These are phyloP conservation scores for Fraxinus sp. DNA, from an alignment of 305 asterid species.

Conservation along the genomic window DNA sequence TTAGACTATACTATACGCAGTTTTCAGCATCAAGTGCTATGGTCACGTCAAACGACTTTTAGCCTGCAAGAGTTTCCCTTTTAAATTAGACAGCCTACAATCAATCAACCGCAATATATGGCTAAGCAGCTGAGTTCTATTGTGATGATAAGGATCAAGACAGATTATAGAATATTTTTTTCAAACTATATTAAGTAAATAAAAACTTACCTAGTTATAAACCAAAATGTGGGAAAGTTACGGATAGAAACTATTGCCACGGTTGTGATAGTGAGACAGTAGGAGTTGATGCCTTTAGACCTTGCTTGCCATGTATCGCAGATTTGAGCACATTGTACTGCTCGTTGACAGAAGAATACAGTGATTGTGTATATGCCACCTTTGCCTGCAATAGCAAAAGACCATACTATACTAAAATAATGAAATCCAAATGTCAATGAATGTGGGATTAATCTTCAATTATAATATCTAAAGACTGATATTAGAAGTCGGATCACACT, in stretches of 20 bases:
- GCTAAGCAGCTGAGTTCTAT: neutral
- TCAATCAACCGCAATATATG: neutral
- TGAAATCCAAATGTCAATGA: neutral
- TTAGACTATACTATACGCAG: neutral
- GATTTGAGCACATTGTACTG: conserved; percentile 69
- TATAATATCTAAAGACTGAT: neutral
- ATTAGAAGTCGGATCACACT: neutral
- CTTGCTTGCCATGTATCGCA: conserved; percentile 77
- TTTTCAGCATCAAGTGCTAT: conserved; percentile 2
- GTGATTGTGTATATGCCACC: conserved; percentile 43
- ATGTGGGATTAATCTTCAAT: neutral
- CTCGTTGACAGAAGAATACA: conserved; percentile 58
- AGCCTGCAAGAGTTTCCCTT: neutral
- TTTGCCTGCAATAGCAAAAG: conserved; percentile 55
- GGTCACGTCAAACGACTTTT: neutral
- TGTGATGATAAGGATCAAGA: neutral
- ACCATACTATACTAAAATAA: neutral
- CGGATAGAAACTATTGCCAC: conserved; percentile 49
- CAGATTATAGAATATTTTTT: neutral
- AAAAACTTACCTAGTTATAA: conserved; percentile 36
- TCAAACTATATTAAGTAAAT: neutral
- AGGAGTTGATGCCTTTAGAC: conserved; percentile 65
- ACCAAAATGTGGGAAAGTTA: conserved; percentile 13
- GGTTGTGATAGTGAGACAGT: conserved; percentile 66
- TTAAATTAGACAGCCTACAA: neutral